Conservation (phyloP, 164 flowering plant species). For the Dillenia suffruticosa region DNA sequence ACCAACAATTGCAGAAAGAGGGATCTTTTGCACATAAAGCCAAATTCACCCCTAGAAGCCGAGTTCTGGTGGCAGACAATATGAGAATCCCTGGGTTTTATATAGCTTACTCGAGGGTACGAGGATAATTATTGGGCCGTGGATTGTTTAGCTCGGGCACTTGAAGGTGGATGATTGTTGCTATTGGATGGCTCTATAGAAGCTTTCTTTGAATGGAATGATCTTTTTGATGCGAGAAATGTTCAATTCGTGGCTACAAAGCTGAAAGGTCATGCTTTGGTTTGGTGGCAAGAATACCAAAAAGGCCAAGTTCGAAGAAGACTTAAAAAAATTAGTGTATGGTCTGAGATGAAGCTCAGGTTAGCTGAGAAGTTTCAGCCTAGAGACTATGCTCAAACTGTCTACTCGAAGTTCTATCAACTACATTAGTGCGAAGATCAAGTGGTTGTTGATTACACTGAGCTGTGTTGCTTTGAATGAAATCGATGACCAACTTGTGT, state of each 20-base stretch:
- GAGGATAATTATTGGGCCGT: no score
- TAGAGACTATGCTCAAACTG: constrained; percentile 2
- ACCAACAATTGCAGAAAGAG: no score
- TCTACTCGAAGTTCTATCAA: constrained; percentile 1
- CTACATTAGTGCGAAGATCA: background rate
- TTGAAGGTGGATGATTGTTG: background rate
- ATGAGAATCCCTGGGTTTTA: no score
- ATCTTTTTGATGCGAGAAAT: constrained; percentile 5
- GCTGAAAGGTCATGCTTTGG: constrained; percentile 4
- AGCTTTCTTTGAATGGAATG: background rate
- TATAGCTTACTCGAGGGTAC: no score
- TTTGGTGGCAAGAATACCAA: constrained; percentile 12
- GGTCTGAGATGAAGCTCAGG: constrained; percentile 1
- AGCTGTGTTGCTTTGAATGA: constrained; percentile 4
- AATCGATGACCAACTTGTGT: constrained; percentile 4
- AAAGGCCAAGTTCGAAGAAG: background rate
- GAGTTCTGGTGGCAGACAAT: no score
- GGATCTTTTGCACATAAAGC: no score
- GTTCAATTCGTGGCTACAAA: constrained; percentile 4
- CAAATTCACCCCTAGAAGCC: no score
- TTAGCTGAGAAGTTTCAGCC: constrained; percentile 5
- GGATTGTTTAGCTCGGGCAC: no score
- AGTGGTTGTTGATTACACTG: constrained; percentile 2
- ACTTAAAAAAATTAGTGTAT: background rate
- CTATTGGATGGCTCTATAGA: constrained; percentile 1